Evolutionary conservation across 345 rosid species (phyloP).

Genomic region (Populus nigra): DNA sequence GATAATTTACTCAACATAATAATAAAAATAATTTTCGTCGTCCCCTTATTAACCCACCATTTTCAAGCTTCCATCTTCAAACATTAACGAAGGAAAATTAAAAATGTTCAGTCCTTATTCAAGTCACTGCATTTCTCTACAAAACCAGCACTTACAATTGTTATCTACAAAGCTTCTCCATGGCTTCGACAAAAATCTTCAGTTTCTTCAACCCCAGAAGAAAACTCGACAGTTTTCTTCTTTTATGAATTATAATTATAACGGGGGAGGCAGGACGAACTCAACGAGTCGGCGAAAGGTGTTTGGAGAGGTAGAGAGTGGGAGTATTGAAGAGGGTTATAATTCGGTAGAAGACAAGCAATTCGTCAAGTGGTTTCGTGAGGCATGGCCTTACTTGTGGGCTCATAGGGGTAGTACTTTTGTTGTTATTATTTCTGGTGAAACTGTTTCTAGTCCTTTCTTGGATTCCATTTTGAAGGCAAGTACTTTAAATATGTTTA

Average conservation of each 20-base stretch:
- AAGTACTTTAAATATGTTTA: not conserved
- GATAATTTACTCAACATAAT: too few relatives aligned
- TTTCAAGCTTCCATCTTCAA: too few relatives aligned
- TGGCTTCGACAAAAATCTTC: too few relatives aligned
- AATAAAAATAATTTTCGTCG: too few relatives aligned
- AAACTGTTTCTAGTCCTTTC: conserved; percentile 49
- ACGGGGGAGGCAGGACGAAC: not conserved
- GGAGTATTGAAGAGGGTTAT: conserved; percentile 22
- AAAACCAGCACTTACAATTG: not conserved
- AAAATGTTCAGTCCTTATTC: not conserved
- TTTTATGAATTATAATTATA: too few relatives aligned
- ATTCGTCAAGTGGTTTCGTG: conserved; percentile 94
- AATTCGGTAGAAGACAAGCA: conserved; percentile 52
- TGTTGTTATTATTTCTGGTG: conserved; percentile 70
- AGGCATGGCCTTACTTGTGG: conserved; percentile 97
- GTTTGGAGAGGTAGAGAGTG: conserved; percentile 37
- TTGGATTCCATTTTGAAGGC: conserved; percentile 77
- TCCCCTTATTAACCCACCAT: too few relatives aligned
- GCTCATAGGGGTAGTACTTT: conserved; percentile 79
- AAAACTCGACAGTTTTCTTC: too few relatives aligned
- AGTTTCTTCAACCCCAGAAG: too few relatives aligned
- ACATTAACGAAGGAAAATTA: too few relatives aligned
- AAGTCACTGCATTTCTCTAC: not conserved
- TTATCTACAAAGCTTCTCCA: too few relatives aligned
- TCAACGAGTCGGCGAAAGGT: conserved; percentile 27